Evolutionary conservation across 2,329 filamentous ascomycete species (phyloP).

Genomic region (Ilyonectria mors-panacis): DNA sequence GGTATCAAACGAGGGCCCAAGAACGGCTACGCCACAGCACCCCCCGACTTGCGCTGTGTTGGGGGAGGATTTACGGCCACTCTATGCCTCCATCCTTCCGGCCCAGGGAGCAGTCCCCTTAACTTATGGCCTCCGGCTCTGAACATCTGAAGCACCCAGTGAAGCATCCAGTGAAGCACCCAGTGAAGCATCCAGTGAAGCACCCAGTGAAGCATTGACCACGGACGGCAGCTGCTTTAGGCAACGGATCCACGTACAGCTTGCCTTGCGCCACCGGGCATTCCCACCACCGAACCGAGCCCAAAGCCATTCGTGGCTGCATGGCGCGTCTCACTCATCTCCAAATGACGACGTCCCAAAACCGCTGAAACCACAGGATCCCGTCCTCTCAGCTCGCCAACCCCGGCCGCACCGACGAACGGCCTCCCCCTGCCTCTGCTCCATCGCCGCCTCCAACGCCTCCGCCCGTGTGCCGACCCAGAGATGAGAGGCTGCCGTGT

Average conservation of each 20-base stretch:
- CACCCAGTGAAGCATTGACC: not conserved
- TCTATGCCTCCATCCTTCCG: not conserved
- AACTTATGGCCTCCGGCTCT: not conserved
- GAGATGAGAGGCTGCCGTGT: not conserved
- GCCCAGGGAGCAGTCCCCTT: not conserved
- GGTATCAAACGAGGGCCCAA: constrained; percentile 4
- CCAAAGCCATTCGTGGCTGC: not conserved
- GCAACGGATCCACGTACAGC: constrained; percentile 3
- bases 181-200: not conserved
- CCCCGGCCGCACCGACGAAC: not conserved
- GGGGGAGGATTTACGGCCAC: not conserved
- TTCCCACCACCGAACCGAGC: not conserved
- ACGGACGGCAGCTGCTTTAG: not conserved
- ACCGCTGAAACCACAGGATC: constrained; percentile 3
- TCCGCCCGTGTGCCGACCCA: not conserved
- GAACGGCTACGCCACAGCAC: not conserved
- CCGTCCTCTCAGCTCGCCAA: not conserved
- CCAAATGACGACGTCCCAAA: not conserved
- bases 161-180: too few relatives aligned
- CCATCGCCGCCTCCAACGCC: not conserved
- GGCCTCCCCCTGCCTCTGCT: not conserved
- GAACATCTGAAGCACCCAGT: not conserved
- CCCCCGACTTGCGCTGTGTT: not conserved
- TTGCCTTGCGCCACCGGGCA: not conserved
- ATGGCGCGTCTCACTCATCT: constrained; percentile 2